Evolutionary conservation across 805 yeast genomes (phyloP).

Genomic region (Metschnikowia matae): DNA sequence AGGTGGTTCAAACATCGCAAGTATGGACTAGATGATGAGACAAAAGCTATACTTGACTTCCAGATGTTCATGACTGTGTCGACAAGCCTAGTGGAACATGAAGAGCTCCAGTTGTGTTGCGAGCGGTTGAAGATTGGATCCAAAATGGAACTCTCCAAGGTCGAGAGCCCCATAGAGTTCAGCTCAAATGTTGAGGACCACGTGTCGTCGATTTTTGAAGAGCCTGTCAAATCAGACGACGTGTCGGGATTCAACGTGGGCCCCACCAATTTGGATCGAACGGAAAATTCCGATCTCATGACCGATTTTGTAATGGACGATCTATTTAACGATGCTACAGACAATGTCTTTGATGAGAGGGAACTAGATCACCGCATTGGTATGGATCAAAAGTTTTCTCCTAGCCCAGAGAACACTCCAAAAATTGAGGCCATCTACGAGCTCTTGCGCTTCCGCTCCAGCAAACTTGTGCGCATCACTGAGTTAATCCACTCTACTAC

Average conservation of each 20-base stretch:
- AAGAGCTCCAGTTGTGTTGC: neutral
- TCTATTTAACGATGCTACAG: conserved; percentile 17
- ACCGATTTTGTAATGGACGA: conserved; percentile 19
- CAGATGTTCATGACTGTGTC: conserved; percentile 8
- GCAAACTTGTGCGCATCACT: conserved; percentile 1
- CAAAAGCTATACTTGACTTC: conserved; percentile 11
- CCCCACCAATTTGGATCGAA: neutral
- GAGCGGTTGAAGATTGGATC: neutral
- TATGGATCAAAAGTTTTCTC: neutral
- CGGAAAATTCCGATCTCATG: conserved; percentile 7
- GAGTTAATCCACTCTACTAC: neutral
- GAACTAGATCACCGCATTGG: neutral
- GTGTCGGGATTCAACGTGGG: neutral
- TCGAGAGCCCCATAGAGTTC: conserved; percentile 1
- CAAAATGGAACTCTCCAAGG: neutral
- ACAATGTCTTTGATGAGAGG: conserved; percentile 13
- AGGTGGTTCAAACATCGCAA: conserved; percentile 5
- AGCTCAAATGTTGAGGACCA: conserved; percentile 12
- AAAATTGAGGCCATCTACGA: neutral
- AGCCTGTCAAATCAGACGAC: conserved; percentile 1
- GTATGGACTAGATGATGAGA: conserved; percentile 10
- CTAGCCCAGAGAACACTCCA: neutral
- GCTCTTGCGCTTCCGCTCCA: neutral
- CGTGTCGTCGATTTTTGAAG: conserved; percentile 15
- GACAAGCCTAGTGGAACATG: conserved; percentile 5